Evolutionary conservation across 2,329 filamentous ascomycete genomes (phyloP).

Genomic region (Passalora sequoiae): DNA sequence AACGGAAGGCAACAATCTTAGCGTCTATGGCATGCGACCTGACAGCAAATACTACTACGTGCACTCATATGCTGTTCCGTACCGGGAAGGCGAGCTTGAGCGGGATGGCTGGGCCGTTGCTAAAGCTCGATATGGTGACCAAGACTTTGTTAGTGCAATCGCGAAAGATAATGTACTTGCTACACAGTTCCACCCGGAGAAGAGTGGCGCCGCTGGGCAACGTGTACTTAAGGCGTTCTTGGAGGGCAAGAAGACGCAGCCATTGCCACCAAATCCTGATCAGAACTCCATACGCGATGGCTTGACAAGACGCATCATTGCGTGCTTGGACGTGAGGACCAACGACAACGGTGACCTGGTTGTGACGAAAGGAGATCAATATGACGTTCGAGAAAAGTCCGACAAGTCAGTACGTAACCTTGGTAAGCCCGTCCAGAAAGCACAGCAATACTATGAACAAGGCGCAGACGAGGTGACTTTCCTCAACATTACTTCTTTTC

Average conservation of each 20-base stretch:
- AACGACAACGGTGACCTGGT: slow-evolving; percentile 94
- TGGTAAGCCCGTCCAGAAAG: slow-evolving; percentile 94
- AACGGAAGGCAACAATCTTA: slow-evolving; percentile 48
- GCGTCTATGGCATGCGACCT: slow-evolving; percentile 72
- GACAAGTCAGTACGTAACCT: slow-evolving; percentile 74
- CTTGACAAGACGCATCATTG: slow-evolving; percentile 87
- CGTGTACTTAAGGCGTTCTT: slow-evolving; percentile 81
- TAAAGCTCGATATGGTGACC: slow-evolving; percentile 76
- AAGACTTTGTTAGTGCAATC: slow-evolving; percentile 88
- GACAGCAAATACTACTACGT: slow-evolving; percentile 98
- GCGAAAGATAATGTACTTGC: slow-evolving; percentile 80
- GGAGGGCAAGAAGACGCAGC: slow-evolving; percentile 58
- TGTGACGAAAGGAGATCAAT: slow-evolving; percentile 97
- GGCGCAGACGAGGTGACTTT: slow-evolving; percentile 97
- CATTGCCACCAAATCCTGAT: slow-evolving; percentile 42
- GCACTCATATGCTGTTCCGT: slow-evolving; percentile 84
- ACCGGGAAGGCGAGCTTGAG: slow-evolving; percentile 68
- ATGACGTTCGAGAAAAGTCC: slow-evolving; percentile 90
- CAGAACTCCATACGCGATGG: slow-evolving; percentile 51
- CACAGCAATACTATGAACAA: slow-evolving; percentile 88
- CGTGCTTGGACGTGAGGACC: slow-evolving; percentile 88
- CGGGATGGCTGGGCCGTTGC: slow-evolving; percentile 85
- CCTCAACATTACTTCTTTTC: slow-evolving; percentile 96
- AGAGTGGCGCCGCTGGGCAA: slow-evolving; percentile 85
- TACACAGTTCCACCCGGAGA: slow-evolving; percentile 97